Evolutionary conservation across 2,329 filamentous ascomycete species (phyloP).

Genomic region (Cordyceps cicadae): DNA sequence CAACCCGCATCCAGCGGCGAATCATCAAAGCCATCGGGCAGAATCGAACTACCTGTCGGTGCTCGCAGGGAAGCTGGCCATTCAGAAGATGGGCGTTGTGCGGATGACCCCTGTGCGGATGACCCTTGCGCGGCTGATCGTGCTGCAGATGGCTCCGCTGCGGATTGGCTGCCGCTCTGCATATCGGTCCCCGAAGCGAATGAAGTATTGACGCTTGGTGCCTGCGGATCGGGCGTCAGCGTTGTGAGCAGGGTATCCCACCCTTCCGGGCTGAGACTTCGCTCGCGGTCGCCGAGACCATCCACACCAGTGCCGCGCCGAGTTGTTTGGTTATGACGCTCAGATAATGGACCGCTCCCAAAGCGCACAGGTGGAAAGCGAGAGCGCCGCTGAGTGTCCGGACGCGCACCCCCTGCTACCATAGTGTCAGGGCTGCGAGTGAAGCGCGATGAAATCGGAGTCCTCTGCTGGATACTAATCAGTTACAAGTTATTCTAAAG

Average conservation of each 20-base stretch:
- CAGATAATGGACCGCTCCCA: background rate
- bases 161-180: slow-evolving; percentile 27
- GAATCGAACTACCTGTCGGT: slow-evolving; percentile 26
- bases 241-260: slow-evolving; percentile 81
- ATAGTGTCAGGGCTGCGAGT: slow-evolving; percentile 9
- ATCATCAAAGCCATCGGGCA: slow-evolving; percentile 30
- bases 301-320: slow-evolving; percentile 37
- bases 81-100: background rate
- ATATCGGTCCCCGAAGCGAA: slow-evolving; percentile 57
- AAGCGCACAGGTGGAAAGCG: background rate
- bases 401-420: background rate
- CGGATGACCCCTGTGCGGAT: background rate
- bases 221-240: slow-evolving; percentile 70
- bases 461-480: slow-evolving; percentile 44
- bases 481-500: slow-evolving; percentile 34
- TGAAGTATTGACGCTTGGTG: slow-evolving; percentile 73
- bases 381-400: background rate
- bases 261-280: slow-evolving; percentile 68
- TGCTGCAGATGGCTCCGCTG: slow-evolving; percentile 10
- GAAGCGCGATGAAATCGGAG: slow-evolving; percentile 7
- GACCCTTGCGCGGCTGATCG: no score
- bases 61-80: slow-evolving; percentile 14
- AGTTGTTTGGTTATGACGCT: slow-evolving; percentile 1
- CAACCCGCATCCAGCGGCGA: slow-evolving; percentile 33
- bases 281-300: slow-evolving; percentile 75